Evolutionary conservation across 345 rosid species (phyloP), one percentile per base, ranked within the genome.

Genomic region (Laguncularia racemosa): DNA sequence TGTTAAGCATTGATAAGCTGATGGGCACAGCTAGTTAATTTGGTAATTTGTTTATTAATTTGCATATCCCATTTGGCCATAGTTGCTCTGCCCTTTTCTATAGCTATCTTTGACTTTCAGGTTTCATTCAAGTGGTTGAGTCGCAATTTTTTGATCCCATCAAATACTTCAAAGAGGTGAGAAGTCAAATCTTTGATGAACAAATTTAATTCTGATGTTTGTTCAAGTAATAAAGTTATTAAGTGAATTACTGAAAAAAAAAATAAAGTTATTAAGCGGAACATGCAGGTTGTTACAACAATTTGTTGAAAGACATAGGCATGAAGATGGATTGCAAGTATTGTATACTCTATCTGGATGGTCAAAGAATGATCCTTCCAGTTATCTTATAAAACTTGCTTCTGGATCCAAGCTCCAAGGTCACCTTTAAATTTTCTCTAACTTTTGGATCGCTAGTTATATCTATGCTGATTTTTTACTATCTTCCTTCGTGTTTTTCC

Each of bases 51-150:
- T 33, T 33, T 6, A 33, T 9, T 13, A 14, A 17, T 14, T 21
- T n/a, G 44, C 52, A 21, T 33, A 12, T 47, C 52, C 1, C 44
- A 4, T 14, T 4, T 48, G 13, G 17, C 19, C 40, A 26, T 11
- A 21, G 20, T 18, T 50, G 20, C 17, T 10, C 21, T n/a, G 40
- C 9, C 40, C 11, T 10, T 33, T 33, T 33, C 9, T 18, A 21
- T 9, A 50, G 8, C 21, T 12, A 20, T 20, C 15, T 15, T 38
- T 57, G 50, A 15, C 19, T 80, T 63, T 69, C 82, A 89, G 99
- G 97, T 93, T 63, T 89, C 99, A 33, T 93, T 80, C 74, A 93
- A 93, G 75, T 93, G 99, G 99, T 67, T 93, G 61, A 89, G 97
- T 79, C 89, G 96, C 60, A 85, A 80, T 44, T 93, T 83, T 66